Evolutionary conservation across 2,329 filamentous ascomycete genomes (phyloP).

Genomic region (Ilyonectria destructans): DNA sequence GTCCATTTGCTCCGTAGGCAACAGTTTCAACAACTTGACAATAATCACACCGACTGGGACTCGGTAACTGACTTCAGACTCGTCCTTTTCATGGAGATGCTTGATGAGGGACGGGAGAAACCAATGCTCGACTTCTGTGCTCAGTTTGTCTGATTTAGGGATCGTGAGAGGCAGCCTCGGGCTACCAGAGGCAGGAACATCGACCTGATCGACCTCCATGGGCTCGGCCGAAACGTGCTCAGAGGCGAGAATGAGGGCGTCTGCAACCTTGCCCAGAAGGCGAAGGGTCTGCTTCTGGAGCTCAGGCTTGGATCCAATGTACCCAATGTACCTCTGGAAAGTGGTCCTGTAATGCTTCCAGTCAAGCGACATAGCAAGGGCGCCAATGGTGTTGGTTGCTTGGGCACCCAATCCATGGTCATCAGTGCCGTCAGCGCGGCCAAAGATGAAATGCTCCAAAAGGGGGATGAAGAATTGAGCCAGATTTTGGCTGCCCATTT

Average conservation of each 20-base stretch:
- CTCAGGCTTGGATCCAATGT: conserved; percentile 85
- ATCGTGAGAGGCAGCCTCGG: conserved; percentile 75
- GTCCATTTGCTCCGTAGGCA: conserved; percentile 82
- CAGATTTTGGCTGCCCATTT: conserved; percentile 83
- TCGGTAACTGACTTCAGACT: conserved; percentile 92
- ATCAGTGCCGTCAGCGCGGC: conserved; percentile 80
- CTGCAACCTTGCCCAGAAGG: conserved; percentile 85
- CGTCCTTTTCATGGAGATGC: conserved; percentile 94
- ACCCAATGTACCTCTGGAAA: conserved; percentile 86
- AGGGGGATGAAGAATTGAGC: conserved; percentile 91
- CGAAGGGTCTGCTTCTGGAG: conserved; percentile 89
- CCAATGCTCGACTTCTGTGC: conserved; percentile 79
- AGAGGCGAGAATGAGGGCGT: conserved; percentile 78
- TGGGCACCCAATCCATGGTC: conserved; percentile 91
- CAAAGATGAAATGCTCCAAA: conserved; percentile 94
- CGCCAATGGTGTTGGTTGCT: conserved; percentile 85
- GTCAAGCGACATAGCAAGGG: conserved; percentile 82
- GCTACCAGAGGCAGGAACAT: conserved; percentile 45
- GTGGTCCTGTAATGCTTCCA: conserved; percentile 93
- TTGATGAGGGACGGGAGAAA: conserved; percentile 86
- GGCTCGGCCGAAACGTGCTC: conserved; percentile 55
- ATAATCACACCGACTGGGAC: conserved; percentile 92
- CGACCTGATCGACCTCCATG: conserved; percentile 61
- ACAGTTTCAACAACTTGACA: conserved; percentile 87
- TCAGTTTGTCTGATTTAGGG: conserved; percentile 78